Conservation (phyloP, 257 asterid species). For the Petunia axillaris region DNA sequence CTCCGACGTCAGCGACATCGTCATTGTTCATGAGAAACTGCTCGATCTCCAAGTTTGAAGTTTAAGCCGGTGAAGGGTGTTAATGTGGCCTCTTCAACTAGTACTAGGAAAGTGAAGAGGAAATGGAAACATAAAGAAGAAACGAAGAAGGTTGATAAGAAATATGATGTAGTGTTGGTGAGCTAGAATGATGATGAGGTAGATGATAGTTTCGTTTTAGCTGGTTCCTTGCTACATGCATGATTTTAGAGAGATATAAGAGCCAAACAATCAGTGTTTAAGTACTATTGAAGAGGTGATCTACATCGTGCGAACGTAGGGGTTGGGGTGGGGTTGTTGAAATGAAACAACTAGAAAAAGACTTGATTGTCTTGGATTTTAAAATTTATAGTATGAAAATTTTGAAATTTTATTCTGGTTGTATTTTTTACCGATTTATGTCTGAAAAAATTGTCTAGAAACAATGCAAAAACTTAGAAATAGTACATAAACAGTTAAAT, state of each 20-base stretch:
- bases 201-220: constrained; percentile 81
- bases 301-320: too few species aligned
- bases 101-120: constrained; percentile 61
- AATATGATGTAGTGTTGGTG: constrained; percentile 80
- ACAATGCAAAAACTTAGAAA: too few species aligned
- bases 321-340: too few species aligned
- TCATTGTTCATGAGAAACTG: too few species aligned
- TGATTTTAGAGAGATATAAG: constrained; percentile 47
- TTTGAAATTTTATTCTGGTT: too few species aligned
- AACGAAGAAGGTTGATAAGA: constrained; percentile 70
- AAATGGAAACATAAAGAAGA: constrained; percentile 89
- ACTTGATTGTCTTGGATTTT: too few species aligned
- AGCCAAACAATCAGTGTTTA: constrained; percentile 49
- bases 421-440: too few species aligned
- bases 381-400: too few species aligned
- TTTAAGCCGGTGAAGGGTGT: constrained; percentile 56
- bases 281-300: constrained; percentile 37
- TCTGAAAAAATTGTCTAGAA: too few species aligned
- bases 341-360: too few species aligned
- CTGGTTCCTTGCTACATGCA: constrained; percentile 91
- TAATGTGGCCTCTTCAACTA: constrained; percentile 52
- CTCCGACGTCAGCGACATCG: too few species aligned
- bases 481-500: too few species aligned
- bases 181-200: constrained; percentile 76
- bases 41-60: constrained; percentile 37